Base-by-base conservation (phyloP, 2,329 filamentous ascomycete genomes). In the Sporothrix phasma region DNA sequence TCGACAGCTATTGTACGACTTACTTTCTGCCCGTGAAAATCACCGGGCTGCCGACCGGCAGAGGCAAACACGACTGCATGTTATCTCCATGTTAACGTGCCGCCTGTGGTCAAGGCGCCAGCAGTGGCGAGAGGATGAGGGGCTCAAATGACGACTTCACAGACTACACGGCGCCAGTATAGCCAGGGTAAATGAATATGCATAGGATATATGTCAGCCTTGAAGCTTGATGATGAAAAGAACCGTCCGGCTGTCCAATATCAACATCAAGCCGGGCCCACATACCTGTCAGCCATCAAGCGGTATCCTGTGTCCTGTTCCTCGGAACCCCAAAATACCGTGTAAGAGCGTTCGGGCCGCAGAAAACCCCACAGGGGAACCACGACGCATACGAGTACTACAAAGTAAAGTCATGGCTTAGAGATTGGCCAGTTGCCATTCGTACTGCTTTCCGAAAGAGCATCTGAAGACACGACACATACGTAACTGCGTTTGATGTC, bases 31-130 rank as follows among this genome's bases (percentile, higher is more conserved):
- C 49, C 29, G n/a, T 37, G n/a, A 51, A 49, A 43, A 45, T 61
- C 45, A 49, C 24, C 6, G 13, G 11, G 59, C 43, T 61, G 60
- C 53, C 60, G 60, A 62, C 60, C 53, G 22, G 34, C 53, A 62
- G 60, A 54, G 61, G 61, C 61, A 24, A 54, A 34, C 2, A 2
- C 6, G 13, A n/a, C n/a, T 3, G 17, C n/a, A 41, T n/a, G n/a
- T n/a, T n/a, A n/a, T n/a, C n/a, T n/a, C n/a, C n/a, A n/a, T 17
- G 5, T 54, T 37, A 13, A 54, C 13, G 29, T 22, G 49, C 3
- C 22, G 49, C 49, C 49, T 22, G 5, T 54, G n/a, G 19, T 15
- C 11, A 5, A 29, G 31, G 31, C 31, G 31, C 24, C 34, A 19
- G 10, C 17, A 11, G 51, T 56, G 51, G 51, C 51, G 19, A 56